Percentiles rank a stretch among this genome's conserved stretches.
Conservation (phyloP, 352 stramenopile species). For the Globisporangium okanoganense region DNA sequence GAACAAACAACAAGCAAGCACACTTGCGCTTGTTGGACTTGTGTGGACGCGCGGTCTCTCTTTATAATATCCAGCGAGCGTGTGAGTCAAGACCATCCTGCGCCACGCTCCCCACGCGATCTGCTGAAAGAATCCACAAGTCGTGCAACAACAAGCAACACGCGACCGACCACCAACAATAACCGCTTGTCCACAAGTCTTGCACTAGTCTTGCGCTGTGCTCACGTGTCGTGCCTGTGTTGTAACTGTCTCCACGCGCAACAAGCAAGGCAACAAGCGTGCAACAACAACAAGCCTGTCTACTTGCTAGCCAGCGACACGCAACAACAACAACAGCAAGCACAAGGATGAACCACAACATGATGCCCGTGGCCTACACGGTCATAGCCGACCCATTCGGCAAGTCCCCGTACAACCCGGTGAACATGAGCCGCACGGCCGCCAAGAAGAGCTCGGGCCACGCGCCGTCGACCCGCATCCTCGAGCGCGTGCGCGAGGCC, state of each 20-base stretch:
- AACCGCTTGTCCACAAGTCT: not conserved
- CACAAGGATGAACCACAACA: conserved; percentile 9
- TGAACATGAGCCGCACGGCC: conserved; percentile 47
- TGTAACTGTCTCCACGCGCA: not conserved
- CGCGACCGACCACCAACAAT: not conserved
- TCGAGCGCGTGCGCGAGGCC: conserved; percentile 58
- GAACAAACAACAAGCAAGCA: not conserved
- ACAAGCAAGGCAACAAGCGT: not conserved
- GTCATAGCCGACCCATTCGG: conserved; percentile 24
- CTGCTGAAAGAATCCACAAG: conserved; percentile 4
- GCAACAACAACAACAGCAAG: no score
- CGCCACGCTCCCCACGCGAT: not conserved
- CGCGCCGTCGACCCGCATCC: conserved; percentile 54
- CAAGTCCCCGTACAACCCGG: conserved; percentile 35
- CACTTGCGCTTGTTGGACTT: not conserved
- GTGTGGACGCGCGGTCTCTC: not conserved
- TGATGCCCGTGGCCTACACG: conserved; percentile 11
- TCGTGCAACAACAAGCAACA: not conserved
- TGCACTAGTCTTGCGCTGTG: not conserved
- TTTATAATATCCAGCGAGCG: not conserved
- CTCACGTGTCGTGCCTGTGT: not conserved
- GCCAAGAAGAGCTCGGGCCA: conserved; percentile 43
- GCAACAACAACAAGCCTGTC: not conserved
- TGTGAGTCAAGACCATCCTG: not conserved
- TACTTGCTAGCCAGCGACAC: no score